Conservation (phyloP, 23 red algal species). For the Gracilaria domingensis region DNA sequence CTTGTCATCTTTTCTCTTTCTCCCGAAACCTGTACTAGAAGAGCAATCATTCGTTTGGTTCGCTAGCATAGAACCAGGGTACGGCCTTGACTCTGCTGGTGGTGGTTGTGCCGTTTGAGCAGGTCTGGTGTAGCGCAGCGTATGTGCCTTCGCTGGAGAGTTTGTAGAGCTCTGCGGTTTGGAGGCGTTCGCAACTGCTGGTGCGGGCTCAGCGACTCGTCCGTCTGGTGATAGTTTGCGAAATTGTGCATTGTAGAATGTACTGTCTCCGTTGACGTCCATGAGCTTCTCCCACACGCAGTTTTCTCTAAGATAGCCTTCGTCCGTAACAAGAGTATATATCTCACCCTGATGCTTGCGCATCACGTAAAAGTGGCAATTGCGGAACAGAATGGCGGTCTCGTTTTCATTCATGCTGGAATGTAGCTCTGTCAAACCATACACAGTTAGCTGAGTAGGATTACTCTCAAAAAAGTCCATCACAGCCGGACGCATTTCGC, state of each 20-base stretch:
- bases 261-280: conserved; percentile 70
- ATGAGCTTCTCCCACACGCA: conserved; percentile 84
- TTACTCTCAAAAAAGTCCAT: conserved; percentile 80
- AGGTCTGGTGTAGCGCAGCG: not conserved
- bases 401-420: conserved; percentile 68
- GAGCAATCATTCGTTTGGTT: not conserved
- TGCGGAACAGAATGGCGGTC: conserved; percentile 85
- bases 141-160: not conserved
- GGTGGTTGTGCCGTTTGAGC: not conserved
- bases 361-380: conserved; percentile 82
- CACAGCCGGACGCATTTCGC: conserved; percentile 41
- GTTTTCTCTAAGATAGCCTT: conserved; percentile 71
- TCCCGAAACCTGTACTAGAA: not conserved
- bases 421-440: conserved; percentile 79
- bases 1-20: conserved; percentile 3
- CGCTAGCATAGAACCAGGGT: not conserved
- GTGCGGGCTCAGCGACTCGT: not conserved
- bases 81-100: not conserved
- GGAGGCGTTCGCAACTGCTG: not conserved
- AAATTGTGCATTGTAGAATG: conserved; percentile 70
- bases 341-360: conserved; percentile 70
- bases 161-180: not conserved
- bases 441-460: conserved; percentile 74
- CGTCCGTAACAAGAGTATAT: conserved; percentile 87
- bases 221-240: conserved; percentile 22